Evolutionary conservation across 768 basidiomycete species (phyloP), one percentile per base, ranked within the genome.

Genomic region (Suillus variegatus): DNA sequence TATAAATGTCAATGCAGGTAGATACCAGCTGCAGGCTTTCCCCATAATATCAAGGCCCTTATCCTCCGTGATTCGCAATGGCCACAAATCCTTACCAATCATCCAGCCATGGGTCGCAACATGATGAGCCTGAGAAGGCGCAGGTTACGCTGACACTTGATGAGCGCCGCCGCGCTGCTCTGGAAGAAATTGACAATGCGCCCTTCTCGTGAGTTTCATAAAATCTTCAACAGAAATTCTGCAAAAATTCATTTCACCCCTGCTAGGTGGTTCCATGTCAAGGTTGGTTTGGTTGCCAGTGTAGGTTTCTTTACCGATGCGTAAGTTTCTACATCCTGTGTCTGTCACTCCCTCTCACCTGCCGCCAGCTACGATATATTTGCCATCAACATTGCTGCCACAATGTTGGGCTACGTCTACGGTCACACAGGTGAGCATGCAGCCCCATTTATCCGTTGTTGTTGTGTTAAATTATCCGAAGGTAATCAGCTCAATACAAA

Each of bases 241-340:
- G 9, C 20, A 47, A 3, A 32, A 65, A 14, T 56, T 55, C 20
- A 54, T 60, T 65, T 47, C 65, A 38, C 65, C 52, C 46, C 2
- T 64, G 0, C 32, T 32, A 91, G 91, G 8, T 92, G 89, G 88
- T 95, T 94, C 81, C 94, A 95, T 71, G 87, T 89, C 64, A 94
- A 93, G 76, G 84, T 89, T 66, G 87, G 86, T 70, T 68, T 86
- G 64, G 85, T 85, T 13, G 80, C 92, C 3, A 93, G 94, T 70
- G 90, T 90, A 12, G 94, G 94, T 35, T 95, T 96, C 84, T 96
- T 95, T 82, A 94, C 94, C 58, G 94, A 93, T 79, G 88, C 89
- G 85, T 88, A 69, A 70, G 85, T 76, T 1, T 9, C 54, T n/a
- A 28, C 63, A 55, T 40, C 12, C 43, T 57, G 44, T 55, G 13